Conservation (phyloP, 495 filamentous ascomycete genomes). For the Aspergillus diversus region DNA sequence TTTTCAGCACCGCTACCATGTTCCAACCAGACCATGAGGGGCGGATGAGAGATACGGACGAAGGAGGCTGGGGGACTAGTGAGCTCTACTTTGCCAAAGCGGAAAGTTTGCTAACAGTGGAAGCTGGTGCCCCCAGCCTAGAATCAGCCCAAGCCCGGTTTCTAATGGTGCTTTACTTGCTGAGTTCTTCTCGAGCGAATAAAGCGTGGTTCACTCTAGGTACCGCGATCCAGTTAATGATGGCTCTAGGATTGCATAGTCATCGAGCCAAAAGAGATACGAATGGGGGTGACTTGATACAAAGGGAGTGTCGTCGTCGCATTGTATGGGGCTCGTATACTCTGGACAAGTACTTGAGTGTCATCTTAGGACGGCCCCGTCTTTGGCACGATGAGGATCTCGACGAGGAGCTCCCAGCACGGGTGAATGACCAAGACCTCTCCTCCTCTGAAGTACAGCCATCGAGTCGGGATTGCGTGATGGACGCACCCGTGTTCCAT, state of each 20-base stretch:
- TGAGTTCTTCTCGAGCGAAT: constrained; percentile 33
- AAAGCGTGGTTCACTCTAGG: constrained; percentile 38
- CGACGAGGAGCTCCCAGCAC: constrained; percentile 29
- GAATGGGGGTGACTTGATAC: constrained; percentile 9
- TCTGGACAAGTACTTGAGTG: constrained; percentile 35
- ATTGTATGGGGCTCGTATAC: constrained; percentile 37
- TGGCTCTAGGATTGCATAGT: constrained; percentile 34
- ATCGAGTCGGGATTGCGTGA: constrained; percentile 29
- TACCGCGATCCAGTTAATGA: constrained; percentile 33
- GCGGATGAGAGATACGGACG: constrained; percentile 23
- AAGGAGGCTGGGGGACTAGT: constrained; percentile 23
- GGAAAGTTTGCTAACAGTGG: constrained; percentile 25
- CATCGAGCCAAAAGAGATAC: constrained; percentile 11
- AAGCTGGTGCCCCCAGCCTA: constrained; percentile 25
- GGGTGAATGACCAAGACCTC: constrained; percentile 31
- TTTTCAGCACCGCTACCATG: constrained; percentile 30
- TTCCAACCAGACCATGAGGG: constrained; percentile 19
- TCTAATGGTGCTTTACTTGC: constrained; percentile 32
- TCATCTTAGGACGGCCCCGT: constrained; percentile 34
- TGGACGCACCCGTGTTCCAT: constrained; percentile 36
- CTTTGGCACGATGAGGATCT: constrained; percentile 34
- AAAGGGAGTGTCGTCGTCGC: constrained; percentile 30
- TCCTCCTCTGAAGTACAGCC: background rate
- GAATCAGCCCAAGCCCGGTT: constrained; percentile 34
- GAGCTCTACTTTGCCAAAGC: constrained; percentile 33